Percentiles rank a stretch among this genome's conserved stretches.
Conservation (phyloP, 2,329 filamentous ascomycete genomes). For the Teratosphaeria destructans region DNA sequence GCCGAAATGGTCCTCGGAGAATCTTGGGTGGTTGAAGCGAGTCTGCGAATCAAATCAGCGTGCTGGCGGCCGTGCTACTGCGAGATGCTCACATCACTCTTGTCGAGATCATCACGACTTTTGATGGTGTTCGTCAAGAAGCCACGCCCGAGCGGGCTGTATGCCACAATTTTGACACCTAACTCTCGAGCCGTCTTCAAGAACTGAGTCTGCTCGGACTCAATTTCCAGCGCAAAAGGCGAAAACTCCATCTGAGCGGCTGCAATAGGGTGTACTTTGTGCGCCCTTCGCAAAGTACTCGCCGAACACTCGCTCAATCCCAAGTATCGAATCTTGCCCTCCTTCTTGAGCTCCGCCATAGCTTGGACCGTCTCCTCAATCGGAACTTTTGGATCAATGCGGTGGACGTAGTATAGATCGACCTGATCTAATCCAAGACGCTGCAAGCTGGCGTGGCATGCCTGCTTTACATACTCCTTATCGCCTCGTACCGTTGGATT, state of each 20-base stretch:
- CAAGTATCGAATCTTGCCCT: conserved; percentile 45
- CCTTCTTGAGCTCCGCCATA: conserved; percentile 37
- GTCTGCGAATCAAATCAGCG: conserved; percentile 10
- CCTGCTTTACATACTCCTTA: conserved; percentile 26
- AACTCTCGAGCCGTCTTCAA: conserved; percentile 39
- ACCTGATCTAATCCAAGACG: conserved; percentile 29
- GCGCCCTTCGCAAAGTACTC: conserved; percentile 40
- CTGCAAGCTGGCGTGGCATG: conserved; percentile 27
- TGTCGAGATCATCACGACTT: conserved; percentile 28
- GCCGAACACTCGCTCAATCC: conserved; percentile 42
- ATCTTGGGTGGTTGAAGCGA: conserved; percentile 20
- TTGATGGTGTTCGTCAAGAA: conserved; percentile 35
- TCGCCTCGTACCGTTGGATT: conserved; percentile 23
- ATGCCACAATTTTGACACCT: conserved; percentile 33
- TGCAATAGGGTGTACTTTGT: conserved; percentile 39
- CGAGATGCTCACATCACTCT: not conserved
- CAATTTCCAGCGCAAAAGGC: conserved; percentile 41
- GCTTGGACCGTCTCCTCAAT: conserved; percentile 36
- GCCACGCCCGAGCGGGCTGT: conserved; percentile 31
- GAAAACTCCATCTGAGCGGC: conserved; percentile 47
- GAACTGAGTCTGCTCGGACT: conserved; percentile 30
- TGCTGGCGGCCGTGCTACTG: not conserved
- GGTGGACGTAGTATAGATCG: conserved; percentile 37
- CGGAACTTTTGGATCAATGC: conserved; percentile 32
- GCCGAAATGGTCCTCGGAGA: conserved; percentile 20